phyloP scores from a whole-genome alignment of 1,284 basidiomycete species.

The Cutaneotrichosporon spelunceum region DNA sequence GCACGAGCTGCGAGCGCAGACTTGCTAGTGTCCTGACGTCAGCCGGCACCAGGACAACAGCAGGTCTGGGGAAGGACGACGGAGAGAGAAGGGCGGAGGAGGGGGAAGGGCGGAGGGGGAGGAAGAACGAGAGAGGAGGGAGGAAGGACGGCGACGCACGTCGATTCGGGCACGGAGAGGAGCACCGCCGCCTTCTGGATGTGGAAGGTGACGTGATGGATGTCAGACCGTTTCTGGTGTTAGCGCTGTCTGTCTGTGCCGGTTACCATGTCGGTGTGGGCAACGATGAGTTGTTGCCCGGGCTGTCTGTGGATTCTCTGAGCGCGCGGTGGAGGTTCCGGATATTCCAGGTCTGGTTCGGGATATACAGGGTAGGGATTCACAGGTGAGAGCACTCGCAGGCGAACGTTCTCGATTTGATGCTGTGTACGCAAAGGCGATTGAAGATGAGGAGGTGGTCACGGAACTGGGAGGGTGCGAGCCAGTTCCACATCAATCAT shows the following conservation, averaged over 20 bases:
- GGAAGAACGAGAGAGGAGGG: no score
- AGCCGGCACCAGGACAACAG: background rate
- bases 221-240: slow-evolving; percentile 7
- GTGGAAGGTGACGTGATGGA: slow-evolving; percentile 44
- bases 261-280: background rate
- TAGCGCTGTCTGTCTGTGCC: background rate
- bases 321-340: background rate
- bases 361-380: background rate
- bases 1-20: slow-evolving; percentile 25
- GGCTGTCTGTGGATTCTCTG: no score
- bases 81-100: no score
- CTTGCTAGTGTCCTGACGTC: slow-evolving; percentile 14
- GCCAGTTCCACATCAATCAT: no score
- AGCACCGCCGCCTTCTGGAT: slow-evolving; percentile 37
- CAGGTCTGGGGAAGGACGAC: background rate
- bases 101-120: no score
- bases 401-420: background rate
- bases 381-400: background rate
- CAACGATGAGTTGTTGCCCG: no score
- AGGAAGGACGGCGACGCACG: slow-evolving; percentile 33
- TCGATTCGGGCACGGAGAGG: slow-evolving; percentile 38
- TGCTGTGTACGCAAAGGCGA: background rate
- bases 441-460: no score
- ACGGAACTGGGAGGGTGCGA: no score
- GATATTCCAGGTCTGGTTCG: background rate